Evolutionary conservation across 345 rosid genomes (phyloP), one percentile per base, ranked within the genome.

Genomic region (Linum tenue): DNA sequence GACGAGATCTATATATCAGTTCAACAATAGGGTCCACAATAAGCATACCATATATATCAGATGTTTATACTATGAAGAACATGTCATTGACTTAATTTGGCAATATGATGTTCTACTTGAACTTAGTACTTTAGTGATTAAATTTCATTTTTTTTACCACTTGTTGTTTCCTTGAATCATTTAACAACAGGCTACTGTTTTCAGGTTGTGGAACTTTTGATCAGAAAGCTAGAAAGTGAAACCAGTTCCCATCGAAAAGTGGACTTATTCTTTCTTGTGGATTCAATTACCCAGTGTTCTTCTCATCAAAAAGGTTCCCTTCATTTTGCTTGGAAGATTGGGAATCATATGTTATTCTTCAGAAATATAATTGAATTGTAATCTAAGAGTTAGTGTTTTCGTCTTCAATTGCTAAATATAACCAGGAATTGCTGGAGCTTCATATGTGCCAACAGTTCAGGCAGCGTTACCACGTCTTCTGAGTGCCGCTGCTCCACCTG

Each of bases 201-300:
- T 73, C 87, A 90, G 98, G 96, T 92, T 73, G 94, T 90, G 66
- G 97, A 94, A 68, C 89, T 94, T 71, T 81, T 94, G 48, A 86
- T 94, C 69, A 84, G 80, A 53, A 94, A 90, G 77, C 79, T 94
- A 80, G 96, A 88, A 81, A 79, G 67, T 68, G 99, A 90, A 80
- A 80, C 95, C 66, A 86, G 83, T 74, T 90, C 76, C 68, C 88
- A 80, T 72, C 88, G 96, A 56, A 90, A 82, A 78, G 91, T 94
- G 80, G 91, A 94, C 78, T 67, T 94, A 62, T 94, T 94, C 78
- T 90, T 94, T 78, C 96, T 90, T 17, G 92, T 94, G 64, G 97
- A 94, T 76, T 94, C 99, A 39, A 94, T 94, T 76, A 88, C 87
- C 60, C 99, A 90, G 61, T 83, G 95, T 75, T 94, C 99, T 12